A percentile compares a stretch with the other conserved stretches of the same genome.
Evolutionary conservation across 2,329 filamentous ascomycete genomes (phyloP).

Genomic region (Tolypocladium ovalisporum): DNA sequence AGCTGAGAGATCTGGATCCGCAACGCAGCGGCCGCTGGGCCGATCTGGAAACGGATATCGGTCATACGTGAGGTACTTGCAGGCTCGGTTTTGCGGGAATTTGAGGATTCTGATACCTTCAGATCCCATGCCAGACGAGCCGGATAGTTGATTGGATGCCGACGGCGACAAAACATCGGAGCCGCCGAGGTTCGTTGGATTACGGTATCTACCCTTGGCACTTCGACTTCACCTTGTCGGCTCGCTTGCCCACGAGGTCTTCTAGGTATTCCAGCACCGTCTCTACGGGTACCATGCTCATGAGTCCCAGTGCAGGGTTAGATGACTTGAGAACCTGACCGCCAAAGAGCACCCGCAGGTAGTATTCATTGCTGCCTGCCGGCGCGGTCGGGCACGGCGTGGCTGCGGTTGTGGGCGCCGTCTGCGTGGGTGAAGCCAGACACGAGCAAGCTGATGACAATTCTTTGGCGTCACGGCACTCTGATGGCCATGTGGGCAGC

Average conservation of each 20-base stretch:
- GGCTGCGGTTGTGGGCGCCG: neutral
- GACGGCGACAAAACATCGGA: neutral
- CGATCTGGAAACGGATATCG: slow-evolving; percentile 46
- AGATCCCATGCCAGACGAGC: neutral
- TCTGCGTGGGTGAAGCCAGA: slow-evolving; percentile 8
- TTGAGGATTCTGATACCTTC: neutral
- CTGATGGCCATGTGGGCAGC: slow-evolving; percentile 6
- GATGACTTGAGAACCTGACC: slow-evolving; percentile 57
- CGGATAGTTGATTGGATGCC: neutral
- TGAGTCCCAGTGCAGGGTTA: slow-evolving; percentile 52
- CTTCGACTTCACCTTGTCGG: slow-evolving; percentile 27
- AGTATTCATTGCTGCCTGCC: slow-evolving; percentile 24
- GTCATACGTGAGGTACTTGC: slow-evolving; percentile 2
- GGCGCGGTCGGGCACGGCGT: neutral
- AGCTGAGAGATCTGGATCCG: slow-evolving; percentile 60
- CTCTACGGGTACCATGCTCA: slow-evolving; percentile 62
- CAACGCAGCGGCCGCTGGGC: slow-evolving; percentile 65
- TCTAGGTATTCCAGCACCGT: slow-evolving; percentile 61
- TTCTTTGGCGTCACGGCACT: slow-evolving; percentile 13
- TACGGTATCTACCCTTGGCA: slow-evolving; percentile 7
- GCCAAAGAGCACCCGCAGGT: slow-evolving; percentile 59
- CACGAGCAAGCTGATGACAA: slow-evolving; percentile 18
- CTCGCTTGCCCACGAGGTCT: slow-evolving; percentile 49
- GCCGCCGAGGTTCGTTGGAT: neutral
- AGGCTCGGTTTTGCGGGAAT: neutral